A percentile compares a stretch with the other conserved stretches of the same genome.
These are phyloP conservation scores for Septoria linicola DNA, from an alignment of 2,329 filamentous ascomycete species.

Conservation along the genomic window DNA sequence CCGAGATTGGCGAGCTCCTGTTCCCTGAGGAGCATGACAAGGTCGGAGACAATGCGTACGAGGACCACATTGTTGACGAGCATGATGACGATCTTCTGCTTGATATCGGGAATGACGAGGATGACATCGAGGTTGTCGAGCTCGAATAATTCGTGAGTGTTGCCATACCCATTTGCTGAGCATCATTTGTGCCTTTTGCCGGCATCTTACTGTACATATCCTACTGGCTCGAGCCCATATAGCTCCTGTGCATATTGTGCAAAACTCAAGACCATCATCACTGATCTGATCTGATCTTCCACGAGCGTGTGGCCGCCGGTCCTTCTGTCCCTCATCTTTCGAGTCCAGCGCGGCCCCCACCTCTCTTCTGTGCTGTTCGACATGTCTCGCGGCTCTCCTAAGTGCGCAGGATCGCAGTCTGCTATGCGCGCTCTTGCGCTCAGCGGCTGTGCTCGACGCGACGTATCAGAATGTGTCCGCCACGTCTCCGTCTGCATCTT, in stretches of 20 bases:
- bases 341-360: no score
- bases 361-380: no score
- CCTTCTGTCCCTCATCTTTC: no score
- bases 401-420: no score
- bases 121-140: conserved; percentile 9
- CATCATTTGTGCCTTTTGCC: not conserved
- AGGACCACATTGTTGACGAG: conserved; percentile 13
- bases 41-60: conserved; percentile 17
- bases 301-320: not conserved
- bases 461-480: no score
- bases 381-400: no score
- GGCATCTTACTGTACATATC: not conserved
- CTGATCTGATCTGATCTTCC: no score
- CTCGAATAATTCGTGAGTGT: not conserved
- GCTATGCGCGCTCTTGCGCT: no score
- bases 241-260: not conserved
- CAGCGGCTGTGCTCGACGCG: no score
- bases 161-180: not conserved
- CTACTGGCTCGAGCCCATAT: not conserved
- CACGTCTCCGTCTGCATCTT: no score
- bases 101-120: conserved; percentile 1
- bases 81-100: conserved; percentile 17
- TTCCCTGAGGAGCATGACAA: conserved; percentile 35
- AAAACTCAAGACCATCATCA: not conserved
- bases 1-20: conserved; percentile 36